A percentile compares a stretch with the other conserved stretches of the same genome.
Conservation (phyloP, 2,329 filamentous ascomycete species). For the Achaetomium macrosporum region DNA sequence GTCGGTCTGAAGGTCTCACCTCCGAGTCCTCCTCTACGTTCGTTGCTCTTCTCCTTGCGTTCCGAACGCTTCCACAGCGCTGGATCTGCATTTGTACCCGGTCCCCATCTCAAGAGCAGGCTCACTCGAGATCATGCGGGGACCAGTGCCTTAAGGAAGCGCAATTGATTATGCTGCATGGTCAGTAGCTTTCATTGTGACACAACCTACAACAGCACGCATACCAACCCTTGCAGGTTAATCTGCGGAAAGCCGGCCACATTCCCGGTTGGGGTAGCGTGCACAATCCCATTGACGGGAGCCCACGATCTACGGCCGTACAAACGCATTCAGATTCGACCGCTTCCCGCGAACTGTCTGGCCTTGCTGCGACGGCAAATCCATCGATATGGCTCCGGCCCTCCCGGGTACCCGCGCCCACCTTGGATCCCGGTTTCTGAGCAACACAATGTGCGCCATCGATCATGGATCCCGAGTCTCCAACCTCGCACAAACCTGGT, state of each 20-base stretch:
- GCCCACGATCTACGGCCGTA: conserved; percentile 22
- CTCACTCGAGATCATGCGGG: neutral
- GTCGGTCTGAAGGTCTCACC: too few relatives aligned
- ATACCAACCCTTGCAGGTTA: too few relatives aligned
- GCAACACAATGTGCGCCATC: conserved; percentile 2
- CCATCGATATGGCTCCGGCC: conserved; percentile 20
- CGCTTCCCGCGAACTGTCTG: conserved; percentile 11
- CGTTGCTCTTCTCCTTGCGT: neutral
- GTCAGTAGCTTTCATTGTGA: too few relatives aligned
- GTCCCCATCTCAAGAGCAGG: neutral
- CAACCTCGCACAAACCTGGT: conserved; percentile 10
- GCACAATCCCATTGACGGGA: neutral
- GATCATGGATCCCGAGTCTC: conserved; percentile 9
- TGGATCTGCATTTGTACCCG: neutral
- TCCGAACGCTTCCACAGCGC: neutral
- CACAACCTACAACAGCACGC: neutral
- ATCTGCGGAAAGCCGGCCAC: neutral
- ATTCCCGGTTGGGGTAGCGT: neutral
- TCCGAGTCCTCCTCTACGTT: too few relatives aligned
- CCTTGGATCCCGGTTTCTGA: neutral
- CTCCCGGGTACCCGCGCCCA: conserved; percentile 6
- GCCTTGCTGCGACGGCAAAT: conserved; percentile 9
- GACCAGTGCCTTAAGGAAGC: neutral
- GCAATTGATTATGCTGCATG: too few relatives aligned
- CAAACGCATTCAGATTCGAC: conserved; percentile 16